Conservation (phyloP, 306 rosid genomes). For the Geum urbanum region DNA sequence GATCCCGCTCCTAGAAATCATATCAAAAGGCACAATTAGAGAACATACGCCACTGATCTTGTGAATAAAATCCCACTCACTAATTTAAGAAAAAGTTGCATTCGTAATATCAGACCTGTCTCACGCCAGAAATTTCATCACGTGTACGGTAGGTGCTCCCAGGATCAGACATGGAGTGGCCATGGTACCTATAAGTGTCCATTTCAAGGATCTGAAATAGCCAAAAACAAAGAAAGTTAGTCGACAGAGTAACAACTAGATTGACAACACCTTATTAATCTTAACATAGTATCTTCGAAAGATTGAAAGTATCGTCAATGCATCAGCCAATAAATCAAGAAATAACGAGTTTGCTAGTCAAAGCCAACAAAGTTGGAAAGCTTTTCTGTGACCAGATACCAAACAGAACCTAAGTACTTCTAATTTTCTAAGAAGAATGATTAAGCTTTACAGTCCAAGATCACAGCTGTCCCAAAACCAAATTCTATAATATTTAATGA, state of each 20-base stretch:
- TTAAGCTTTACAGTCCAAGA: background rate
- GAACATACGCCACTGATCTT: slow-evolving; percentile 7
- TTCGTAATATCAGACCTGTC: slow-evolving; percentile 59
- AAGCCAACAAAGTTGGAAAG: background rate
- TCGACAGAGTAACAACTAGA: slow-evolving; percentile 14
- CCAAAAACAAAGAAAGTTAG: slow-evolving; percentile 24
- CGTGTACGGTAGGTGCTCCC: slow-evolving; percentile 98
- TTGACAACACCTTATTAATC: slow-evolving; percentile 7
- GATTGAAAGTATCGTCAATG: background rate
- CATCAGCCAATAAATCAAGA: background rate
- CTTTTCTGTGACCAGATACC: background rate
- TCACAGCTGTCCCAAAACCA: background rate
- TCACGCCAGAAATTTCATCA: slow-evolving; percentile 90
- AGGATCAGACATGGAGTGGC: slow-evolving; percentile 99
- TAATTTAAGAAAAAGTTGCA: background rate
- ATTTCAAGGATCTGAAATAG: slow-evolving; percentile 79
- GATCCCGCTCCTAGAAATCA: slow-evolving; percentile 84
- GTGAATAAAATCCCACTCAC: background rate
- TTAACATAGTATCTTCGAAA: background rate
- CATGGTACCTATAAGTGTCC: slow-evolving; percentile 98
- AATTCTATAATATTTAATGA: background rate
- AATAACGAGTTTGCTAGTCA: background rate
- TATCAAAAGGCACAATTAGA: slow-evolving; percentile 11
- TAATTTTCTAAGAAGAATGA: background rate
- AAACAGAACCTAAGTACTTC: background rate